Evolutionary conservation across 257 asterid genomes (phyloP).

Genomic region (Petrea volubilis): DNA sequence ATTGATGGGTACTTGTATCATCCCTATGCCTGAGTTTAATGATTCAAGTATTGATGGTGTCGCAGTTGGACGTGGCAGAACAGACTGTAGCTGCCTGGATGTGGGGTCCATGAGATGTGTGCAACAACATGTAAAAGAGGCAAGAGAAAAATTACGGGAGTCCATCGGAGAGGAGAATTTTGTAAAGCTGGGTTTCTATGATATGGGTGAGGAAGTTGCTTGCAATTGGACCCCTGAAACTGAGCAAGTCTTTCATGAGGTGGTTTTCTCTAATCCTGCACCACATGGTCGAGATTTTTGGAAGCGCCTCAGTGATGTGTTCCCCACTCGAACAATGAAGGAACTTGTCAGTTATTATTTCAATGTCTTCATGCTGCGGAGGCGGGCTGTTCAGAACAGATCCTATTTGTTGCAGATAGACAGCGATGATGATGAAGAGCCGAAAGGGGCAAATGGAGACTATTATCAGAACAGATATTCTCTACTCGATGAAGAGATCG

Average conservation of each 20-base stretch:
- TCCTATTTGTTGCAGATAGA: slow-evolving; percentile 49
- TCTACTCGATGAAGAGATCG: slow-evolving; percentile 44
- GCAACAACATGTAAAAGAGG: slow-evolving; percentile 55
- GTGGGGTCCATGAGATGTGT: slow-evolving; percentile 72
- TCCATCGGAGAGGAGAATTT: slow-evolving; percentile 52
- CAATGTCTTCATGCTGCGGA: slow-evolving; percentile 69
- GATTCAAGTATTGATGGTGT: slow-evolving; percentile 18
- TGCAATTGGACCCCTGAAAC: slow-evolving; percentile 60
- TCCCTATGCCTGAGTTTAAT: slow-evolving; percentile 31
- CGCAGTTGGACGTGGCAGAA: slow-evolving; percentile 45
- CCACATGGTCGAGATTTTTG: slow-evolving; percentile 59
- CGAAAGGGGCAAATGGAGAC: slow-evolving; percentile 29
- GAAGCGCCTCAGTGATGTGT: slow-evolving; percentile 46
- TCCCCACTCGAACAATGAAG: slow-evolving; percentile 52
- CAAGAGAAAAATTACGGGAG: slow-evolving; percentile 50
- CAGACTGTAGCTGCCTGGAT: slow-evolving; percentile 52
- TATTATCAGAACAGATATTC: slow-evolving; percentile 32
- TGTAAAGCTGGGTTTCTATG: slow-evolving; percentile 51
- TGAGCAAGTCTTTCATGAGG: slow-evolving; percentile 51
- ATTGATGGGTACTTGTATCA: slow-evolving; percentile 40
- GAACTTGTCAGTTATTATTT: slow-evolving; percentile 78
- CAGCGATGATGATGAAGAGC: slow-evolving; percentile 74
- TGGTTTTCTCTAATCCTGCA: slow-evolving; percentile 51
- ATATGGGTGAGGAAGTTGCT: slow-evolving; percentile 74
- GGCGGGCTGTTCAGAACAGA: slow-evolving; percentile 68